These are phyloP conservation scores for Colletotrichum filicis DNA, from an alignment of 2,329 filamentous ascomycete species.

Conservation along the genomic window DNA sequence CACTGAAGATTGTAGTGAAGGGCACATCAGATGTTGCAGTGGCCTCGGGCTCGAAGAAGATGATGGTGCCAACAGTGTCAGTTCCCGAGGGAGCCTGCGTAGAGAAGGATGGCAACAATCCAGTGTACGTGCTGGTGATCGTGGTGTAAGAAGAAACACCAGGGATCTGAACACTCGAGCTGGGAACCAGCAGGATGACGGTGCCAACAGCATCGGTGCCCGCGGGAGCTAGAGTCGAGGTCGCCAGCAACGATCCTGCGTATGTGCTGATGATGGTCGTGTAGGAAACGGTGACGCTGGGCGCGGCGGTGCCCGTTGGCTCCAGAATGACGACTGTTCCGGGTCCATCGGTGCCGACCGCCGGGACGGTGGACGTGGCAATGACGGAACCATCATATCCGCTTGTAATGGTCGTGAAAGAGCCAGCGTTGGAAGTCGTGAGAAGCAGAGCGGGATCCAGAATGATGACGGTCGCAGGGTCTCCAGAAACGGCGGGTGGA, in stretches of 20 bases:
- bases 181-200: background rate
- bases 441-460: slow-evolving; percentile 4
- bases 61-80: background rate
- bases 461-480: slow-evolving; percentile 6
- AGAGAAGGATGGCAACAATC: background rate
- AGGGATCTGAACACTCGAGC: background rate
- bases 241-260: slow-evolving; percentile 6
- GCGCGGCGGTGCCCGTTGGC: background rate
- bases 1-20: background rate
- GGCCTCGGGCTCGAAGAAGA: slow-evolving; percentile 14
- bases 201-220: slow-evolving; percentile 16
- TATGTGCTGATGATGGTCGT: background rate
- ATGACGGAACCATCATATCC: background rate
- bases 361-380: background rate
- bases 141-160: slow-evolving; percentile 2
- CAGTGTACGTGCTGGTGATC: background rate
- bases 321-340: slow-evolving; percentile 10
- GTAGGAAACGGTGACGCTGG: slow-evolving; percentile 1
- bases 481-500: background rate
- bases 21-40: background rate
- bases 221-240: slow-evolving; percentile 10
- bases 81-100: background rate
- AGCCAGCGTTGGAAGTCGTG: background rate
- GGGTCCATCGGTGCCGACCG: background rate
- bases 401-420: background rate